Evolutionary conservation across 306 rosid species (phyloP).

Genomic region (Gleditsia sinensis): DNA sequence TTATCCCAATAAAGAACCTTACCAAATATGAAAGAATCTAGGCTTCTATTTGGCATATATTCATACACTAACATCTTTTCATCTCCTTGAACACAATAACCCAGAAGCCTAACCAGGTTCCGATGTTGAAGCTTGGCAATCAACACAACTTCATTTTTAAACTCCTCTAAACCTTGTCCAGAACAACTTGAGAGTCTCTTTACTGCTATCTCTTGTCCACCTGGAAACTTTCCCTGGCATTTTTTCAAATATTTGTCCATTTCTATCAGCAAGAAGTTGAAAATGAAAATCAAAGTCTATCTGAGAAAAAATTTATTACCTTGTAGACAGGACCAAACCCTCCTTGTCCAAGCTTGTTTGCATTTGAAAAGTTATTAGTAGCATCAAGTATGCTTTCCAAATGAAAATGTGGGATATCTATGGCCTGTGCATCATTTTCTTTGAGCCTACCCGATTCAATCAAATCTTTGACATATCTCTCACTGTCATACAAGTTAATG

Average conservation of each 20-base stretch:
- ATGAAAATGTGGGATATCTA: constrained; percentile 69
- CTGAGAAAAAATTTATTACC: constrained; percentile 36
- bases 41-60: constrained; percentile 77
- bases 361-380: constrained; percentile 55
- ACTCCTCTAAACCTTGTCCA: constrained; percentile 79
- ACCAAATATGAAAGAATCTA: constrained; percentile 82
- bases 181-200: constrained; percentile 84
- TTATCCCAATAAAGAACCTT: constrained; percentile 20
- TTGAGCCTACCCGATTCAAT: constrained; percentile 59
- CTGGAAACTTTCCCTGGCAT: constrained; percentile 59
- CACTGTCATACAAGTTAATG: constrained; percentile 50
- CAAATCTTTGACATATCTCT: constrained; percentile 54
- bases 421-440: constrained; percentile 59
- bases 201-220: constrained; percentile 72
- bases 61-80: constrained; percentile 79
- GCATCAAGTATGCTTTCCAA: constrained; percentile 62
- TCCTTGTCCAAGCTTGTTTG: constrained; percentile 81
- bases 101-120: constrained; percentile 76
- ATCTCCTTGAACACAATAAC: constrained; percentile 77
- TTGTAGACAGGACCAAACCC: constrained; percentile 82
- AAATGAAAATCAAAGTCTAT: background rate
- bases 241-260: background rate
- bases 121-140: constrained; percentile 85
- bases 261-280: constrained; percentile 16
- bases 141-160: constrained; percentile 76